Evolutionary conservation across 78 protist genomes (phyloP).

Genomic region (Dictyostelium discoideum): DNA sequence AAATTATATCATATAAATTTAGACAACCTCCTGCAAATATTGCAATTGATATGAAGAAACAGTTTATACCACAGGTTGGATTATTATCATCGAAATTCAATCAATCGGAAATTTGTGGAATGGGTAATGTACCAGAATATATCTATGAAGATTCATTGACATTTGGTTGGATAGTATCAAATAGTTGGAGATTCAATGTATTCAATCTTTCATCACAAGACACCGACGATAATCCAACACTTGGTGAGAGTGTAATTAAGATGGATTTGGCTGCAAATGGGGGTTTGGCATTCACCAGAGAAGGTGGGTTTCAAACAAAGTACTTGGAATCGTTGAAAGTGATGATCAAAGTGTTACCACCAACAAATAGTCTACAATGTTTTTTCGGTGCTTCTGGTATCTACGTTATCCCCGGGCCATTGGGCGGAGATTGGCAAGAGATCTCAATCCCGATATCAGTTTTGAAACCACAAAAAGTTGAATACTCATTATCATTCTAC

Average conservation of each 20-base stretch:
- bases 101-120: not conserved
- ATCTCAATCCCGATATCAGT: not conserved
- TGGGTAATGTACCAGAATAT: conserved; percentile 47
- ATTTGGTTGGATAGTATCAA: conserved; percentile 27
- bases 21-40: conserved; percentile 1
- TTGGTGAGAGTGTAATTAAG: not conserved
- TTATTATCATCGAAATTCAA: not conserved
- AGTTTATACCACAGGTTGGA: conserved; percentile 28
- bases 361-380: not conserved
- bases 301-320: conserved; percentile 67
- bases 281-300: conserved; percentile 11
- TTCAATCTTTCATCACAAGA: conserved; percentile 7
- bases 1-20: not conserved
- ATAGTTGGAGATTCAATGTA: conserved; percentile 1
- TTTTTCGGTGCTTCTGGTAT: not conserved
- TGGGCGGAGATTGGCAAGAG: not conserved
- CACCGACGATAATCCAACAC: not conserved
- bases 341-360: not conserved
- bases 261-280: not conserved
- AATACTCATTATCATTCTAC: conserved; percentile 6
- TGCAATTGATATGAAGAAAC: conserved; percentile 23
- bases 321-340: not conserved
- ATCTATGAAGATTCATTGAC: conserved; percentile 24
- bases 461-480: not conserved
- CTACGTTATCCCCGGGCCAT: not conserved